Evolutionary conservation across 1,284 basidiomycete genomes (phyloP).

Genomic region (Moniliella sp.): DNA sequence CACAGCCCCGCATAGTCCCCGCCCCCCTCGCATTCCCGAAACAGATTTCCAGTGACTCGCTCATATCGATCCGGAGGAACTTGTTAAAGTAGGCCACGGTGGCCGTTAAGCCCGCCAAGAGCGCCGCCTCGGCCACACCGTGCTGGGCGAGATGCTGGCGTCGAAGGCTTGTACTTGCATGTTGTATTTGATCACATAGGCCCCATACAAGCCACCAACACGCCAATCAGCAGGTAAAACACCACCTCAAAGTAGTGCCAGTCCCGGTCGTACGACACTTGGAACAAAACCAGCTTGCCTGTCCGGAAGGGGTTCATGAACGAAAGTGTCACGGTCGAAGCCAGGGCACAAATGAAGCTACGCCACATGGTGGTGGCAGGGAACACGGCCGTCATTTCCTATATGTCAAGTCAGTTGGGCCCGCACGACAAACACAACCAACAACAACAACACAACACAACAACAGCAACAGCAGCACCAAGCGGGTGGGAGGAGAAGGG

Average conservation of each 20-base stretch:
- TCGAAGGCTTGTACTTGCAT: constrained; percentile 82
- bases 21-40: constrained; percentile 82
- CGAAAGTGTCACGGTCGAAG: constrained; percentile 86
- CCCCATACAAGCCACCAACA: constrained; percentile 67
- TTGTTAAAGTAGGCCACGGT: constrained; percentile 81
- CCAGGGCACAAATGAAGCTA: constrained; percentile 84
- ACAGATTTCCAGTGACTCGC: constrained; percentile 88
- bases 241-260: constrained; percentile 50
- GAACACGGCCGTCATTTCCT: constrained; percentile 91
- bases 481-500: not conserved
- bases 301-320: constrained; percentile 96
- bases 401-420: no score
- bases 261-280: constrained; percentile 85
- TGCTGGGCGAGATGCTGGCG: constrained; percentile 61
- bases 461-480: not conserved
- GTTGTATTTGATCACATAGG: constrained; percentile 89
- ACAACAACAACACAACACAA: not conserved
- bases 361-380: constrained; percentile 96
- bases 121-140: constrained; percentile 69
- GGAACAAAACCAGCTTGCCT: constrained; percentile 89
- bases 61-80: constrained; percentile 93
- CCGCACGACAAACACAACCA: not conserved
- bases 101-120: constrained; percentile 66
- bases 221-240: constrained; percentile 62
- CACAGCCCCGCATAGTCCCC: constrained; percentile 78